Conservation (phyloP, 2,329 filamentous ascomycete species). For the Phaeophleospora eucalypticola region DNA sequence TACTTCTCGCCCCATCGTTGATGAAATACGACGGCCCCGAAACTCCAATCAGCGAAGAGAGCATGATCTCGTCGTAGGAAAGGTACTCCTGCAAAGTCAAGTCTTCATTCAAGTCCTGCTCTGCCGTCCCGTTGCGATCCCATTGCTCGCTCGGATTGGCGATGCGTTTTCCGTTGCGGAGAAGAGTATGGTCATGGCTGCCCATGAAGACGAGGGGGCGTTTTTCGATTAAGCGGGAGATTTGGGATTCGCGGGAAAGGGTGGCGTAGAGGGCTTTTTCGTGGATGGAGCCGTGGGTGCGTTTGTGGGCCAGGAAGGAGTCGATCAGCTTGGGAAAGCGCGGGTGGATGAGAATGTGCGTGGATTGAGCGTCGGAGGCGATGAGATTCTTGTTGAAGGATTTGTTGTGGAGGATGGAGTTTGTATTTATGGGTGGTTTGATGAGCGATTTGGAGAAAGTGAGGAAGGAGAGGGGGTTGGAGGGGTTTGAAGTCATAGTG, state of each 20-base stretch:
- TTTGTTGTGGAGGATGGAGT: slow-evolving; percentile 13
- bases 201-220: slow-evolving; percentile 30
- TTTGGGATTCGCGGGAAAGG: slow-evolving; percentile 21
- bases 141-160: slow-evolving; percentile 17
- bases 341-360: slow-evolving; percentile 29
- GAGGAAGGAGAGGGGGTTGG: slow-evolving; percentile 2
- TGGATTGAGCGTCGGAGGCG: slow-evolving; percentile 22
- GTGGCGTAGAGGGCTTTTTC: slow-evolving; percentile 28
- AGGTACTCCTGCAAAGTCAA: slow-evolving; percentile 27
- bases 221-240: slow-evolving; percentile 28
- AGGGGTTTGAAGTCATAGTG: no score
- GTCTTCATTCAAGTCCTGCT: slow-evolving; percentile 20
- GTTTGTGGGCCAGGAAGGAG: slow-evolving; percentile 30
- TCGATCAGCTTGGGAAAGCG: slow-evolving; percentile 24
- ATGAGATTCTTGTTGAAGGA: slow-evolving; percentile 22
- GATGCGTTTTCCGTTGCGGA: slow-evolving; percentile 23
- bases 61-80: slow-evolving; percentile 35
- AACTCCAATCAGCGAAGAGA: slow-evolving; percentile 30
- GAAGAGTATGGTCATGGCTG: slow-evolving; percentile 24
- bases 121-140: slow-evolving; percentile 27
- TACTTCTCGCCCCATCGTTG: slow-evolving; percentile 28
- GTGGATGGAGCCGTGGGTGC: slow-evolving; percentile 21
- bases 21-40: slow-evolving; percentile 29
- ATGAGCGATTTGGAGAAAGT: slow-evolving; percentile 5
- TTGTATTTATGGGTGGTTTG: slow-evolving; percentile 21